phyloP scores from a whole-genome alignment of 2,329 filamentous ascomycete genomes.

The Pseudocercospora pini-densiflorae region DNA sequence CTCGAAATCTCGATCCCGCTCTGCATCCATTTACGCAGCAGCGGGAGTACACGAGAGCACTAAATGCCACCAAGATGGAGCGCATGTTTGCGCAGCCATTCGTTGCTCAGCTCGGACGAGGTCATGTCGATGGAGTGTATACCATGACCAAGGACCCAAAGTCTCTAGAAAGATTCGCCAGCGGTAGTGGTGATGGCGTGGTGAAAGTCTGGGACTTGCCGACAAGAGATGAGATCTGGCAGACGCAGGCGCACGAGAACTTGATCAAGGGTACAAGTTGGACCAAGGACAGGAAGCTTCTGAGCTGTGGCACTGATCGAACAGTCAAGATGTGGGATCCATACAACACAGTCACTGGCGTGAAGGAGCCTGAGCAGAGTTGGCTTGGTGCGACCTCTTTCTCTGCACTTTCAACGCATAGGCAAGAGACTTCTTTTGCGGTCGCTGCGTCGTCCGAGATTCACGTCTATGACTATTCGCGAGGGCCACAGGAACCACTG shows the following conservation, averaged over 20 bases:
- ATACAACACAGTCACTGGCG: conserved; percentile 71
- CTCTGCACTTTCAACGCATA: conserved; percentile 81
- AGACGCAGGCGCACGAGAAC: conserved; percentile 84
- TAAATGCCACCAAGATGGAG: conserved; percentile 89
- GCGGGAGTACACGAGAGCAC: conserved; percentile 77
- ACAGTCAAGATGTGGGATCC: conserved; percentile 92
- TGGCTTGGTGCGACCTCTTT: conserved; percentile 86
- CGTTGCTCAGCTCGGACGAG: conserved; percentile 81
- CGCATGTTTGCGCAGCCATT: conserved; percentile 90
- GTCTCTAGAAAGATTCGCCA: conserved; percentile 62
- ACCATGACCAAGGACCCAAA: conserved; percentile 54
- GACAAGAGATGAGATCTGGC: conserved; percentile 74
- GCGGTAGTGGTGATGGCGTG: conserved; percentile 87
- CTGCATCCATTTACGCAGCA: conserved; percentile 91
- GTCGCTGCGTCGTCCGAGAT: conserved; percentile 74
- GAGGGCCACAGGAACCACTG: conserved; percentile 75
- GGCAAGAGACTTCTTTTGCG: conserved; percentile 77
- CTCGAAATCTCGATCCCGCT: conserved; percentile 77
- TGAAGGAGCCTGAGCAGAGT: conserved; percentile 72
- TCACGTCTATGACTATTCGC: conserved; percentile 85
- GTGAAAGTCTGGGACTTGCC: conserved; percentile 91
- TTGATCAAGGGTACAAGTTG: conserved; percentile 91
- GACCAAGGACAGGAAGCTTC: conserved; percentile 81
- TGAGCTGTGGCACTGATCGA: conserved; percentile 85
- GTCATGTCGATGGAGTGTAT: conserved; percentile 83